Base-by-base conservation (phyloP, 1,139 yeast genomes). In the Saccharomyces uvarum region DNA sequence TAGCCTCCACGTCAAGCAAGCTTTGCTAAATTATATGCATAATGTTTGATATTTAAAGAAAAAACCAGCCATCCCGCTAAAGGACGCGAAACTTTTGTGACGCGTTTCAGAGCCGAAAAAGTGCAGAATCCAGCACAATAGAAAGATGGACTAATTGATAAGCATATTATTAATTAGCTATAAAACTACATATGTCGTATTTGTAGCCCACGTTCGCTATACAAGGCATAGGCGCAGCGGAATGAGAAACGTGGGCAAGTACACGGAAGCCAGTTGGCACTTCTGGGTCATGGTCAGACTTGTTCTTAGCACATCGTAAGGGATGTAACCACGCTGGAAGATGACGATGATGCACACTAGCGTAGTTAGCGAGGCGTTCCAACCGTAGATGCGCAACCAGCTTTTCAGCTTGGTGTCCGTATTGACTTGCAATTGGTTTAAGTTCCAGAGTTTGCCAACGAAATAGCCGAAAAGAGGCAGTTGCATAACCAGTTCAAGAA, bases 401-500 rank as follows among this genome's bases (percentile, higher is more conserved):
- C 33, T 47, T 44, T 52, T 33, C 19, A 61, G 49, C 21, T 48
- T 53, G 31, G 27, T 21, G 51, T 47, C 46, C 55, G 52, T 27
- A 54, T 50, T 50, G 53, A 52, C 56, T 58, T 49, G 47, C 11
- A 33, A 32, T n/a, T 21, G 14, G 38, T 46, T 33, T 8, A 33
- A n/a, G 32, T 51, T 24, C 21, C 48, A 29, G 42, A 62, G 54
- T 26, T 57, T 54, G 27, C 50, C 49, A 19, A 59, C 60, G 50
- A 66, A 67, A 55, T 63, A 62, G 52, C 85, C 66, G 69, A 91
- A 91, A 31, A 86, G 75, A 0, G 98, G 98, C 52, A 86, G 70
- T 70, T 91, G 98, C 63, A 86, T 78, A 2, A 82, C 54, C 52
- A 90, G 61, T 69, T 91, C 98, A 51, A 88, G 67, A 63, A 78